phyloP scores from a whole-genome alignment of 2,329 filamentous ascomycete genomes.

The Fragosphaeria purpurea region DNA sequence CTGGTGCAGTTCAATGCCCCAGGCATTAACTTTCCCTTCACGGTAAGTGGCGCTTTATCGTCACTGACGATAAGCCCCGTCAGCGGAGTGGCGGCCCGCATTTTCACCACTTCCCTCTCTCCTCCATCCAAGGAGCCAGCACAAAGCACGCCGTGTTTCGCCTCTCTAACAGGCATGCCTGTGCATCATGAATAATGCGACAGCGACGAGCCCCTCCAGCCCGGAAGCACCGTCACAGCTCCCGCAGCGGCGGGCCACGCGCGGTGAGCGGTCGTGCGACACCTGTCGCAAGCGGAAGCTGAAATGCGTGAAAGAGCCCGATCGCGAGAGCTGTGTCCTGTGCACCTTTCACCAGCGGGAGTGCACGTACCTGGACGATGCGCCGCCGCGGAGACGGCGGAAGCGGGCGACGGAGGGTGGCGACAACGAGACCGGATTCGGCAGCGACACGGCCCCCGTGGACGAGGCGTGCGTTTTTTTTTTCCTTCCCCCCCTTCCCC shows the following conservation, averaged over 20 bases:
- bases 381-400: constrained; percentile 37
- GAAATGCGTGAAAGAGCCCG: constrained; percentile 17
- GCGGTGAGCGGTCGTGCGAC: constrained; percentile 42
- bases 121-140: too few species aligned
- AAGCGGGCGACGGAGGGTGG: not conserved
- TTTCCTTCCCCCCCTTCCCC: too few species aligned
- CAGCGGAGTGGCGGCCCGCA: too few species aligned
- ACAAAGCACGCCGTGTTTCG: too few species aligned
- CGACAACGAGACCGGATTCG: not conserved
- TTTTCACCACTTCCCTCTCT: too few species aligned
- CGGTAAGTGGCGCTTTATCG: too few species aligned
- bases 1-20: too few species aligned
- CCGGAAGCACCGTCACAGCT: not conserved
- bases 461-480: not conserved
- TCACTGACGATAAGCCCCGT: too few species aligned
- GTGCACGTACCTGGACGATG: constrained; percentile 53
- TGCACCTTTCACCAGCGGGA: constrained; percentile 59
- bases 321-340: constrained; percentile 30
- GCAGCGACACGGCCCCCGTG: not conserved
- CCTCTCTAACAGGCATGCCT: too few species aligned
- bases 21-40: too few species aligned
- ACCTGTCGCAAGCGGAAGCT: constrained; percentile 55
- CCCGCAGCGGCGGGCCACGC: not conserved
- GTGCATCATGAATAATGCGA: too few species aligned
- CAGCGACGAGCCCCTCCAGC: not conserved